Conservation (phyloP, 257 asterid genomes). For the Orobanche coerulescens region DNA sequence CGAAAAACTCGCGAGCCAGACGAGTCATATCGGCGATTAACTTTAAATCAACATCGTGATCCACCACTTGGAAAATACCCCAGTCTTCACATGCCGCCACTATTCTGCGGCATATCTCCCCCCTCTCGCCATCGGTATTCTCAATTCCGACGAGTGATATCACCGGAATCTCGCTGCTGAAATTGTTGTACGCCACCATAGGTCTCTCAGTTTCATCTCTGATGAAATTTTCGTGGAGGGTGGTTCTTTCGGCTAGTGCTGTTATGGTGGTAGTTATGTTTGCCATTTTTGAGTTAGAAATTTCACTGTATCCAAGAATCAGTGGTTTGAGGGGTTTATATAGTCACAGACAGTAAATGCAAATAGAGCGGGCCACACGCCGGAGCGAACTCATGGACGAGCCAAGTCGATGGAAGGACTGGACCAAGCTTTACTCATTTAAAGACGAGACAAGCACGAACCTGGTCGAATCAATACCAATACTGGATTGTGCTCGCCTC, state of each 20-base stretch:
- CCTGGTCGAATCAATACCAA: too few relatives aligned
- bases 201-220: slow-evolving; percentile 92
- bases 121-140: slow-evolving; percentile 30
- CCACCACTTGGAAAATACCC: slow-evolving; percentile 83
- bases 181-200: slow-evolving; percentile 55
- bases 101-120: slow-evolving; percentile 44
- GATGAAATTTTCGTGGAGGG: slow-evolving; percentile 39
- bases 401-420: too few relatives aligned
- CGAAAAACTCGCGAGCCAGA: slow-evolving; percentile 52
- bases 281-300: too few relatives aligned
- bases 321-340: too few relatives aligned
- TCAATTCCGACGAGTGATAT: slow-evolving; percentile 61
- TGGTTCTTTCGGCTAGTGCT: slow-evolving; percentile 30
- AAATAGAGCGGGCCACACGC: too few relatives aligned
- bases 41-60: slow-evolving; percentile 52
- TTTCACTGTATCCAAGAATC: too few relatives aligned
- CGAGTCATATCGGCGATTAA: slow-evolving; percentile 42
- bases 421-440: too few relatives aligned
- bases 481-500: too few relatives aligned
- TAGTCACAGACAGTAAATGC: too few relatives aligned
- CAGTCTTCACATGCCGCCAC: slow-evolving; percentile 78
- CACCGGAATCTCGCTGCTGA: slow-evolving; percentile 77
- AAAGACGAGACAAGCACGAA: too few relatives aligned
- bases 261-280: too few relatives aligned
- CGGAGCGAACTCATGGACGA: too few relatives aligned